Evolutionary conservation across 495 filamentous ascomycete genomes (phyloP), one percentile per base, ranked within the genome.

Genomic region (Neurospora sp.): DNA sequence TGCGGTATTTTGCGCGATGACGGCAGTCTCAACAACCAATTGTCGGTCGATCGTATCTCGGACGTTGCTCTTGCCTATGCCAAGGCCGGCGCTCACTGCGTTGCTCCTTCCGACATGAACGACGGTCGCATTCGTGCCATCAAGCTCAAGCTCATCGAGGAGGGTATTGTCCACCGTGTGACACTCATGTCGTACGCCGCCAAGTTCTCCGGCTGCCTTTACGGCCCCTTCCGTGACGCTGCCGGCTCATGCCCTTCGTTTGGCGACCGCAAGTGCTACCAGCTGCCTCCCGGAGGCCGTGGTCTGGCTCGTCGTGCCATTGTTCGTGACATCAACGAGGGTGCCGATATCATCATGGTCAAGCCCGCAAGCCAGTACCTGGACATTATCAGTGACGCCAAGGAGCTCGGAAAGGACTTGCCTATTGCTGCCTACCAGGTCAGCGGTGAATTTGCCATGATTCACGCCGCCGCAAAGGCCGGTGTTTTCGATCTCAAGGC

Each of bases 271-370:
- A 90, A 91, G 76, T 98, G 96, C 88, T 99, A 99, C 83, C 96
- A 99, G 82, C 87, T 99, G 4, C 96, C 96, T 1, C 93, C 94
- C 0, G 93, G 93, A 69, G 96, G 94, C 23, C 90, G 95, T 27
- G 96, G 96, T n/a, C 89, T 99, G 72, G 96, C 96, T 37, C 90
- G 95, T 69, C 91, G 96, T 72, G 96, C 96, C 18, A 98, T 99
- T 73, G 83, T 88, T 46, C 88, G 96, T 74, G 96, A 99, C 79
- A 94, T 98, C 69, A 86, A 86, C 73, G 96, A 99, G 82, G 96
- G 96, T 31, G 96, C 96, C 18, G 96, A 99, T 80, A 94, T 97
- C 75, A 97, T 99, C 78, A 98, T 99, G 96, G 96, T 99, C 54
- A 99, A 99, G 84, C 96, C 96, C 3, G 95, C 96, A 11, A 91